phyloP scores from a whole-genome alignment of 1,139 yeast species.

The Suhomyces kunorum region DNA sequence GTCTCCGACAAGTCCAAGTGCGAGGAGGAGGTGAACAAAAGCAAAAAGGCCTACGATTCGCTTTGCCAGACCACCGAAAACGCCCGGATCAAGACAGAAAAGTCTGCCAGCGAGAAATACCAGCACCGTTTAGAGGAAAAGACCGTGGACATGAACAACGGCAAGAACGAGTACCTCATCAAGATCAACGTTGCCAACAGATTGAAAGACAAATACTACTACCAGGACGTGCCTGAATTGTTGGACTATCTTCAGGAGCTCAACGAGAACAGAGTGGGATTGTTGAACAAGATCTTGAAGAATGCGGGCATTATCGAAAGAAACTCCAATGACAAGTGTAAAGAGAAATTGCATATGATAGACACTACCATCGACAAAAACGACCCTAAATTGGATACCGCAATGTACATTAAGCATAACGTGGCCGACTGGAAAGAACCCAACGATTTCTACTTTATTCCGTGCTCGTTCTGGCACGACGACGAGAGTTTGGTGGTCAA shows the following conservation, averaged over 20 bases:
- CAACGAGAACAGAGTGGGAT: slow-evolving; percentile 75
- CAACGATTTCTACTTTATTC: slow-evolving; percentile 76
- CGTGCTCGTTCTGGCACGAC: slow-evolving; percentile 96
- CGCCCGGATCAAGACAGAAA: slow-evolving; percentile 71
- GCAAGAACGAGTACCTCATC: slow-evolving; percentile 80
- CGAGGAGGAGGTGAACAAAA: slow-evolving; percentile 67
- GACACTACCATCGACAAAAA: slow-evolving; percentile 68
- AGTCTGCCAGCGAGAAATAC: slow-evolving; percentile 57
- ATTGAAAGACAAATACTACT: slow-evolving; percentile 86
- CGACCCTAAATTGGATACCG: slow-evolving; percentile 72
- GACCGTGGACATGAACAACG: slow-evolving; percentile 78
- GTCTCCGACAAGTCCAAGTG: slow-evolving; percentile 55
- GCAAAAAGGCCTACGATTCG: slow-evolving; percentile 75
- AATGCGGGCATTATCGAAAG: slow-evolving; percentile 68
- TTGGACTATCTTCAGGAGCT: slow-evolving; percentile 84
- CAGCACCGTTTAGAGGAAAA: slow-evolving; percentile 60
- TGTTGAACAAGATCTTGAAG: slow-evolving; percentile 69
- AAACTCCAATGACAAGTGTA: slow-evolving; percentile 53
- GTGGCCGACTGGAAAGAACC: slow-evolving; percentile 79
- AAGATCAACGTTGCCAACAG: slow-evolving; percentile 84
- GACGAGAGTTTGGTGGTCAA: slow-evolving; percentile 74
- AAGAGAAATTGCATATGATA: slow-evolving; percentile 53
- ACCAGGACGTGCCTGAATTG: slow-evolving; percentile 91
- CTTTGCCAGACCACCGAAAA: slow-evolving; percentile 79
- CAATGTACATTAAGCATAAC: slow-evolving; percentile 94